Evolutionary conservation across 1,139 yeast genomes (phyloP).

Genomic region (Nakaseomyces nivariensis): DNA sequence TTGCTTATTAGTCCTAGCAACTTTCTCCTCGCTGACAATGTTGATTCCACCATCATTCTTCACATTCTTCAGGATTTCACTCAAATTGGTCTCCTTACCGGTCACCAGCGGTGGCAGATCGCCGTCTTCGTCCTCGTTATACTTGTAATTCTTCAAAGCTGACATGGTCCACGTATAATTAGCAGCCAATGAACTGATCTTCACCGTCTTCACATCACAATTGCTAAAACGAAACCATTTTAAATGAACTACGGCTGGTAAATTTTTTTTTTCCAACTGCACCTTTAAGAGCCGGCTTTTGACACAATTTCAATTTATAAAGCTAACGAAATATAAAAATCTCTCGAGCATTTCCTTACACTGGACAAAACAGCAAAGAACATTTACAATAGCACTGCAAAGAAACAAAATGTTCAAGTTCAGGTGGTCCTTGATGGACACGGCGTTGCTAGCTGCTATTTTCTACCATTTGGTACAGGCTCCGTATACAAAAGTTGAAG

Average conservation of each 20-base stretch:
- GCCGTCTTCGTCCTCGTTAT: constrained; percentile 31
- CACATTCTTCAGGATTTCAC: constrained; percentile 15
- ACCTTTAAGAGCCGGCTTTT: no score
- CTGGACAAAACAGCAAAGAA: no score
- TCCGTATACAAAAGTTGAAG: constrained; percentile 90
- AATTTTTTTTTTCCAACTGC: no score
- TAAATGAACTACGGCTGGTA: no score
- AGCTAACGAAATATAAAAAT: no score
- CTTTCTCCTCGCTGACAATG: constrained; percentile 24
- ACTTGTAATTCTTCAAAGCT: constrained; percentile 24
- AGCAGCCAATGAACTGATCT: no score
- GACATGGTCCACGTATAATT: constrained; percentile 12
- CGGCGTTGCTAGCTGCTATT: constrained; percentile 30
- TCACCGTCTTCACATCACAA: no score
- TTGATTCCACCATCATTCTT: constrained; percentile 24
- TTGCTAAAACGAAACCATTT: no score
- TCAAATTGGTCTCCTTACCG: constrained; percentile 29
- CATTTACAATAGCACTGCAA: no score
- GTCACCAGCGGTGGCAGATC: constrained; percentile 46
- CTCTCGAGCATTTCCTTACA: no score
- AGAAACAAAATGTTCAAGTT: constrained; percentile 5
- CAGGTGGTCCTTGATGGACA: constrained; percentile 21
- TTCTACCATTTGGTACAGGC: constrained; percentile 43
- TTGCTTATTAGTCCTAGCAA: constrained; percentile 25
- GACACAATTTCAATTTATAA: no score